Base-by-base conservation (phyloP, 768 basidiomycete genomes). In the Boletus fagicola region DNA sequence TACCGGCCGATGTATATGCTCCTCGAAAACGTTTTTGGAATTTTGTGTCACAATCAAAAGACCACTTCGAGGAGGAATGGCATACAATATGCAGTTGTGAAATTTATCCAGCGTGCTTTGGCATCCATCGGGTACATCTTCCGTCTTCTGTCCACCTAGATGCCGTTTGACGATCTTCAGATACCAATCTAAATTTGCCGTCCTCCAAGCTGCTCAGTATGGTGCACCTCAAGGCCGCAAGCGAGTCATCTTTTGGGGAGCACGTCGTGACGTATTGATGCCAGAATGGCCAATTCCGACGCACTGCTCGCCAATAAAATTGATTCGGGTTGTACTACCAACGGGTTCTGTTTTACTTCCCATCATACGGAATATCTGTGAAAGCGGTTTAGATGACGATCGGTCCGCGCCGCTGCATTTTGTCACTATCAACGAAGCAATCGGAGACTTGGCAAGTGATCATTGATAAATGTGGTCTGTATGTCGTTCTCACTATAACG, bases 1-100 rank as follows among this genome's bases (percentile, higher is more conserved):
- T 89, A 86, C 60, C 69, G 78, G 44, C 86, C 87, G 0, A 68
- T 72, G 24, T 88, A 82, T 58, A 80, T 91, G 56, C 77, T 90
- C 0, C 73, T 92, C 22, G 89, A 92, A 66, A 92, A 92, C 69
- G 89, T 92, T 3, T 67, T 67, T 11, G 89, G 90, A 0, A 68
- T 91, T 8, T 65, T 90, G 1, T 70, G 69, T 30, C 79, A 82
- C 68, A 77, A 72, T 0, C 75, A 88, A 9, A 72, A 76, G 60
- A 76, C 76, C n/a, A 74, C 49, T 49, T 59, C 56, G 18, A 74
- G 63, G 66, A 73, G 48, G 71, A 77, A 56, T 10, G 65, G 63
- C 0, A 77, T 89, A 28, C 67, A 79, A 57, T 77, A 72, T 61
- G 87, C 84, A 0, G 79, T 86, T 40, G 78, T 87, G 44, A 92